Conservation (phyloP, 148 eudicot species). For the Limonium bicolor region DNA sequence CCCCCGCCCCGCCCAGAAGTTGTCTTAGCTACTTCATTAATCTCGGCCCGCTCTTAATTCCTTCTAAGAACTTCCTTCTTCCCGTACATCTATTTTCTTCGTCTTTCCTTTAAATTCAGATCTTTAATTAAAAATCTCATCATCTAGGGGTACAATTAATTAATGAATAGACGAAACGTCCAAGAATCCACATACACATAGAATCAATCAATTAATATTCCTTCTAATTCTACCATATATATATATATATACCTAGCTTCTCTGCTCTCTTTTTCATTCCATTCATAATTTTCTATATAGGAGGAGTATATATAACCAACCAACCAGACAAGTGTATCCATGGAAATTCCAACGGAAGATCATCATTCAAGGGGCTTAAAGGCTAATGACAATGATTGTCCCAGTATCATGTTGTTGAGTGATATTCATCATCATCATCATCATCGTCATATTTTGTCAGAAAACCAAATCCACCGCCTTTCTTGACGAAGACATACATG, state of each 20-base stretch:
- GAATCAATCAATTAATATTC: no score
- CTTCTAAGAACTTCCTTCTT: not conserved
- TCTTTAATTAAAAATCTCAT: not conserved
- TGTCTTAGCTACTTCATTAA: not conserved
- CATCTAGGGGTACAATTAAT: no score
- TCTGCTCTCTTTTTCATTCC: no score
- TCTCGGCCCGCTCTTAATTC: not conserved
- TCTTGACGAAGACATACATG: slow-evolving; percentile 79
- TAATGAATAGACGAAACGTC: no score
- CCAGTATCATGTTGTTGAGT: no score
- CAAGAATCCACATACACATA: no score
- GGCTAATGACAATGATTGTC: no score
- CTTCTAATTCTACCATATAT: no score
- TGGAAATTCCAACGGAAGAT: slow-evolving; percentile 14
- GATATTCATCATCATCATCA: no score
- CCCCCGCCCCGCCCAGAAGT: slow-evolving; percentile 14
- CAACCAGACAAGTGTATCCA: not conserved
- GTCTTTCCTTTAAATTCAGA: not conserved
- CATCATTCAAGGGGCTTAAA: not conserved
- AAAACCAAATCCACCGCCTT: slow-evolving; percentile 66
- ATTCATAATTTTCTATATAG: not conserved
- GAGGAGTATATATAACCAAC: not conserved
- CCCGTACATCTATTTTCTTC: not conserved
- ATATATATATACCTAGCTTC: no score
- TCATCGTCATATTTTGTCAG: slow-evolving; percentile 27